A percentile compares a stretch with the other conserved stretches of the same genome.
Evolutionary conservation across 257 asterid genomes (phyloP).

Genomic region (Penstemon davidsonii): DNA sequence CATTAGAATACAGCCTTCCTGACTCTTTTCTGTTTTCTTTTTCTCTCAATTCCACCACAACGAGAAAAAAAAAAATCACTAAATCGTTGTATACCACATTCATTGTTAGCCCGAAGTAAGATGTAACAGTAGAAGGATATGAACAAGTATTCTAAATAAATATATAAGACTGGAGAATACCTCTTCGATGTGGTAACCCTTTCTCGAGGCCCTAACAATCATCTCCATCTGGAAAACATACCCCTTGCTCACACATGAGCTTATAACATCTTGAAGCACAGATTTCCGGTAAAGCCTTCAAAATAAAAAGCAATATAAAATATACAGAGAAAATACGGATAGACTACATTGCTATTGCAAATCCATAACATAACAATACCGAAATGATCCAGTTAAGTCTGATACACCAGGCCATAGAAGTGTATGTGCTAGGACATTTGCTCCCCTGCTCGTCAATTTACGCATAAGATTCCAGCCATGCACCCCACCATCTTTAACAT

Average conservation of each 20-base stretch:
- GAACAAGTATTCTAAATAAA: slow-evolving; percentile 11
- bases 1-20: too few relatives aligned
- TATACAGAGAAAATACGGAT: slow-evolving; percentile 3
- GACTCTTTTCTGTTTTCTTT: not conserved
- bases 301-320: slow-evolving; percentile 25
- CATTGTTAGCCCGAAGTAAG: slow-evolving; percentile 12
- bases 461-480: slow-evolving; percentile 99
- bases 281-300: slow-evolving; percentile 82
- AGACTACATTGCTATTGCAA: slow-evolving; percentile 9
- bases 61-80: not conserved
- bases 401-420: slow-evolving; percentile 99
- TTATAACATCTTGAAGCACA: slow-evolving; percentile 86
- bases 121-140: not conserved
- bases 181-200: slow-evolving; percentile 89
- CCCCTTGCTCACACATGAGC: slow-evolving; percentile 94
- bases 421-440: slow-evolving; percentile 98
- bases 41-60: not conserved
- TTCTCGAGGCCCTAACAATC: slow-evolving; percentile 94
- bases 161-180: slow-evolving; percentile 37
- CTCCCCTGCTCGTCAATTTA: slow-evolving; percentile 97
- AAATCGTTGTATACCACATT: not conserved
- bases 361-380: slow-evolving; percentile 49
- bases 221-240: slow-evolving; percentile 99
- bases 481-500: slow-evolving; percentile 91
- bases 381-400: slow-evolving; percentile 96